Percentiles rank a stretch among this genome's conserved stretches.
These are phyloP conservation scores for Huntiella abstrusa DNA, from an alignment of 2,329 filamentous ascomycete genomes.

Conservation along the genomic window DNA sequence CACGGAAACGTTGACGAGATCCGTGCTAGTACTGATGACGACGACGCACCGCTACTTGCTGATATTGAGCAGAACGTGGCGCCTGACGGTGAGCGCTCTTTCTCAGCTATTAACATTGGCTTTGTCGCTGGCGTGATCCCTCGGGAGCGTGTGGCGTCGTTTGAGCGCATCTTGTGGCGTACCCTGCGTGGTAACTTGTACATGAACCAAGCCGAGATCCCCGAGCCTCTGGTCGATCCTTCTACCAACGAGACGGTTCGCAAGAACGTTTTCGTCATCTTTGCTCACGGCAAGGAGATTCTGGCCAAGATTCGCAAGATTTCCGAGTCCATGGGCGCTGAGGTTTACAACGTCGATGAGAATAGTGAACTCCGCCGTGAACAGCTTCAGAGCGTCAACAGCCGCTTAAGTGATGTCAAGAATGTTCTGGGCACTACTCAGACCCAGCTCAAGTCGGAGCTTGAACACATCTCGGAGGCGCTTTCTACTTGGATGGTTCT, in stretches of 20 bases:
- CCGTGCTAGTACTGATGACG: slow-evolving; percentile 69
- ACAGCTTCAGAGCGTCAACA: slow-evolving; percentile 96
- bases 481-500: slow-evolving; percentile 95
- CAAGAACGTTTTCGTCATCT: slow-evolving; percentile 99
- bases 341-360: slow-evolving; percentile 93
- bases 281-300: slow-evolving; percentile 95
- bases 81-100: slow-evolving; percentile 60
- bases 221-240: slow-evolving; percentile 80
- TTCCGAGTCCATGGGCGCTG: slow-evolving; percentile 87
- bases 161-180: slow-evolving; percentile 94
- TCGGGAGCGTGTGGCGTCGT: slow-evolving; percentile 79
- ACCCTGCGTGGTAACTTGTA: slow-evolving; percentile 94
- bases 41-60: slow-evolving; percentile 81
- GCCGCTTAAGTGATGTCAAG: slow-evolving; percentile 70
- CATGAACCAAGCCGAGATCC: slow-evolving; percentile 99
- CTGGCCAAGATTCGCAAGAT: slow-evolving; percentile 98
- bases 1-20: slow-evolving; percentile 96
- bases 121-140: slow-evolving; percentile 94
- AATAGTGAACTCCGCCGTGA: slow-evolving; percentile 89
- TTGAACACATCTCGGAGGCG: slow-evolving; percentile 81
- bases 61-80: slow-evolving; percentile 66
- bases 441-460: slow-evolving; percentile 76
- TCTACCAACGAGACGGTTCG: slow-evolving; percentile 76
- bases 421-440: slow-evolving; percentile 93
- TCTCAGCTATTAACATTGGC: slow-evolving; percentile 96